These are phyloP conservation scores for Corchorus olitorius DNA, from an alignment of 345 rosid species.

Conservation along the genomic window DNA sequence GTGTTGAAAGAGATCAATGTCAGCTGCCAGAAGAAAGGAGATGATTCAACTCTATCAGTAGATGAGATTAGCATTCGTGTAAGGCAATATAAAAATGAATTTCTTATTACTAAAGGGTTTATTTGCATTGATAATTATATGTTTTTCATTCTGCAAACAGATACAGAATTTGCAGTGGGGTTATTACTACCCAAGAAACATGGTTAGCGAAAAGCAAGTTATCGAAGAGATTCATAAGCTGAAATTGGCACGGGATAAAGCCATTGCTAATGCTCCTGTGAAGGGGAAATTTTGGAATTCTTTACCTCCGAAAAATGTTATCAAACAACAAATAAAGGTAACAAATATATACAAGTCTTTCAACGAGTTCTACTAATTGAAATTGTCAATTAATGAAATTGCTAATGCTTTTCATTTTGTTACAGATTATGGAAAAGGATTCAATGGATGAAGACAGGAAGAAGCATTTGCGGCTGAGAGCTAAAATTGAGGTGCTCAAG, in stretches of 20 bases:
- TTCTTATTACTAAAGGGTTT: background rate
- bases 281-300: conserved; percentile 17
- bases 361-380: background rate
- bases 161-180: background rate
- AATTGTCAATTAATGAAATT: background rate
- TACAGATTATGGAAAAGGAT: background rate
- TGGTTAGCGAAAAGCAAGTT: background rate
- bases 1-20: conserved; percentile 8
- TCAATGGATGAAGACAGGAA: background rate
- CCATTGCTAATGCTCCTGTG: conserved; percentile 14
- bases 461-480: background rate
- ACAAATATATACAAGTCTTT: background rate
- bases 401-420: background rate
- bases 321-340: conserved; percentile 12
- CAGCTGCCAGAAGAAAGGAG: background rate
- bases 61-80: background rate
- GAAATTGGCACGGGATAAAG: background rate
- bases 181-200: too few relatives aligned
- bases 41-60: background rate
- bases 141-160: background rate
- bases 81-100: background rate
- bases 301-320: conserved; percentile 6
- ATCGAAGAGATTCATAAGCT: background rate
- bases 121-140: background rate
- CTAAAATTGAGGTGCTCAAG: background rate